Evolutionary conservation across 1,139 yeast species (phyloP).

Genomic region (Kodamaea fungicola): DNA sequence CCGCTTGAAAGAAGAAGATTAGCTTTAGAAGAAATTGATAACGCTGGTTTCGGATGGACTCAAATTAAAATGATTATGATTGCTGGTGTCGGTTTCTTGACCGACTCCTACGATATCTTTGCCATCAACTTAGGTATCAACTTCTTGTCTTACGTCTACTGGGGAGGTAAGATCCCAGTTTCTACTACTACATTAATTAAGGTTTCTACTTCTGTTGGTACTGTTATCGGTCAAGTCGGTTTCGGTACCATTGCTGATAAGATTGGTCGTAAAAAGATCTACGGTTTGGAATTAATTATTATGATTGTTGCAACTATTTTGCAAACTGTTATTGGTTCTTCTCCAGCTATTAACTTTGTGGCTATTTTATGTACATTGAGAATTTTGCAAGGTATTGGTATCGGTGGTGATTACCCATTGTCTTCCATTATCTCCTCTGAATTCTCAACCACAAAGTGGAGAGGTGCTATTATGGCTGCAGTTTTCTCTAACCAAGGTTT

Average conservation of each 20-base stretch:
- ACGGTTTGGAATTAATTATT: slow-evolving; percentile 81
- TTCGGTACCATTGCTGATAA: slow-evolving; percentile 85
- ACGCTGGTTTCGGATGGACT: slow-evolving; percentile 83
- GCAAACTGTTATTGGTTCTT: slow-evolving; percentile 67
- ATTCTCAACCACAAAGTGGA: slow-evolving; percentile 87
- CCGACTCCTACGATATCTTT: slow-evolving; percentile 89
- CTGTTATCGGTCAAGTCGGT: slow-evolving; percentile 85
- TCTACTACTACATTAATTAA: slow-evolving; percentile 73
- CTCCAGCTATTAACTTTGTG: slow-evolving; percentile 68
- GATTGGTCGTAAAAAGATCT: slow-evolving; percentile 83
- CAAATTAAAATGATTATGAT: slow-evolving; percentile 82
- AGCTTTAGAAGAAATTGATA: slow-evolving; percentile 85
- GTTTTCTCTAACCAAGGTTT: slow-evolving; percentile 92
- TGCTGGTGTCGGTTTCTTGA: slow-evolving; percentile 93
- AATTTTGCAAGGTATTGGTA: slow-evolving; percentile 91
- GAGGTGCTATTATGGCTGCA: slow-evolving; percentile 95
- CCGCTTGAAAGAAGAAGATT: slow-evolving; percentile 88
- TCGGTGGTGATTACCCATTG: slow-evolving; percentile 98
- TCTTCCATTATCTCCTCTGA: slow-evolving; percentile 90
- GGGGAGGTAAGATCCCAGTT: slow-evolving; percentile 63
- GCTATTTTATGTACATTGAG: slow-evolving; percentile 75
- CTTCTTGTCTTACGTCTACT: slow-evolving; percentile 72
- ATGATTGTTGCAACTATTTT: slow-evolving; percentile 78
- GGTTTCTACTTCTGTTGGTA: slow-evolving; percentile 90
- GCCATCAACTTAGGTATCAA: slow-evolving; percentile 80